Conservation (phyloP, 108 stramenopile genomes). For the Pseudonitzschia multiseries region DNA sequence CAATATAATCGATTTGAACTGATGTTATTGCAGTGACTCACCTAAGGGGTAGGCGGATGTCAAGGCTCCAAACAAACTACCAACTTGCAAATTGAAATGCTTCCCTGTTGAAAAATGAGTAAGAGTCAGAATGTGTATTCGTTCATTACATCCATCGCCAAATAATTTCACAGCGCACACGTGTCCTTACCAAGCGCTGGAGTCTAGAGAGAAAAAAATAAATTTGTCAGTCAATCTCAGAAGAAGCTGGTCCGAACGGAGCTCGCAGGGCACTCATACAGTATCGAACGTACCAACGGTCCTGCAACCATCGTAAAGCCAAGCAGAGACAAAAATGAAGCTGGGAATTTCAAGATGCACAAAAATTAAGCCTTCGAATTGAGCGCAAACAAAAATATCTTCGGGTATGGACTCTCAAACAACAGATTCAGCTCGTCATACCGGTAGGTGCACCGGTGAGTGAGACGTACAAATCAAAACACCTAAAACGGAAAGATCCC, state of each 20-base stretch:
- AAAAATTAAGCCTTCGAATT: background rate
- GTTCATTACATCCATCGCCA: background rate
- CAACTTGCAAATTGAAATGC: slow-evolving; percentile 68
- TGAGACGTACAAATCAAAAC: slow-evolving; percentile 11
- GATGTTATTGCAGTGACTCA: background rate
- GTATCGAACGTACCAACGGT: slow-evolving; percentile 26
- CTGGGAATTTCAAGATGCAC: slow-evolving; percentile 1
- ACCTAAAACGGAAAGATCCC: slow-evolving; percentile 15
- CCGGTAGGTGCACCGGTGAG: background rate
- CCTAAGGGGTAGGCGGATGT: slow-evolving; percentile 76
- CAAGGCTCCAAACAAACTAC: slow-evolving; percentile 68
- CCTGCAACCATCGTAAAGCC: slow-evolving; percentile 80
- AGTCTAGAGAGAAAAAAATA: slow-evolving; percentile 19
- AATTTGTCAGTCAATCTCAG: background rate
- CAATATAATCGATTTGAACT: too few relatives aligned
- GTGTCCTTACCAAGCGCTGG: slow-evolving; percentile 49
- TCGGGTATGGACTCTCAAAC: background rate
- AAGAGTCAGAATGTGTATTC: background rate
- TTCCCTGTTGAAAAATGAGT: slow-evolving; percentile 35
- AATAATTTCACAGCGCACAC: too few relatives aligned
- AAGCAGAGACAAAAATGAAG: slow-evolving; percentile 70
- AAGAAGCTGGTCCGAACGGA: background rate
- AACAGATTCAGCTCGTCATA: background rate
- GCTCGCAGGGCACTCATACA: slow-evolving; percentile 4
- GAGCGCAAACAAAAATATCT: too few relatives aligned